Conservation (phyloP, 257 asterid genomes). For the Rehmannia glutinosa region DNA sequence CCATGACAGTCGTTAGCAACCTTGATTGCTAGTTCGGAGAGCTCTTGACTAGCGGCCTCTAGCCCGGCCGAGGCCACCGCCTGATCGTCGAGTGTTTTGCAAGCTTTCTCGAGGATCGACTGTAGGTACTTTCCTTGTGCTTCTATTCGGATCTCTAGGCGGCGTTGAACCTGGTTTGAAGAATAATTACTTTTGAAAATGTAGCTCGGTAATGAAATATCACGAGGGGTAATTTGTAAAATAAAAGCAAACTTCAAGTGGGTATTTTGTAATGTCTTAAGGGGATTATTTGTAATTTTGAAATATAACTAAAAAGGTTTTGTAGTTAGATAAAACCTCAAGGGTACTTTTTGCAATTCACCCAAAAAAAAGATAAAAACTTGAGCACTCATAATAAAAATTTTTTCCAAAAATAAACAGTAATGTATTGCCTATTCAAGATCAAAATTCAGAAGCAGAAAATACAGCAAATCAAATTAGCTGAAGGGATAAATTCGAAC, state of each 20-base stretch:
- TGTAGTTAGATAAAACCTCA: no score
- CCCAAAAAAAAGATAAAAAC: no score
- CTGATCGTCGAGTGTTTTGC: slow-evolving; percentile 47
- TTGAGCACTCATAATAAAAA: no score
- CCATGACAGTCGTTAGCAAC: slow-evolving; percentile 46
- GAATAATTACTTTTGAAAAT: no score
- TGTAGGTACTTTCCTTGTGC: slow-evolving; percentile 57
- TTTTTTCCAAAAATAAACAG: no score
- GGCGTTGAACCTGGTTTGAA: slow-evolving; percentile 43
- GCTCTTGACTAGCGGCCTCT: slow-evolving; percentile 62
- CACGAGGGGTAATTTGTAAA: no score
- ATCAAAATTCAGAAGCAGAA: background rate
- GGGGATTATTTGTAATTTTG: no score
- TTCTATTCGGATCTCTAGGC: slow-evolving; percentile 48
- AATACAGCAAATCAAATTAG: no score
- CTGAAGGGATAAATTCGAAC: slow-evolving; percentile 26
- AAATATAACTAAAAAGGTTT: no score
- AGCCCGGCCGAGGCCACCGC: slow-evolving; percentile 44
- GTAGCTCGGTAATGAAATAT: background rate
- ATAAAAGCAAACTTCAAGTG: no score
- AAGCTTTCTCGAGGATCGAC: slow-evolving; percentile 57
- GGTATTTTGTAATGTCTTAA: no score
- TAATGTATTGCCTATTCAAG: background rate
- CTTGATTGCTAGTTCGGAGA: slow-evolving; percentile 64
- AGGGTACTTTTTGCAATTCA: no score